Conservation (phyloP, 2,329 filamentous ascomycete genomes). For the Fusarium stilboides region DNA sequence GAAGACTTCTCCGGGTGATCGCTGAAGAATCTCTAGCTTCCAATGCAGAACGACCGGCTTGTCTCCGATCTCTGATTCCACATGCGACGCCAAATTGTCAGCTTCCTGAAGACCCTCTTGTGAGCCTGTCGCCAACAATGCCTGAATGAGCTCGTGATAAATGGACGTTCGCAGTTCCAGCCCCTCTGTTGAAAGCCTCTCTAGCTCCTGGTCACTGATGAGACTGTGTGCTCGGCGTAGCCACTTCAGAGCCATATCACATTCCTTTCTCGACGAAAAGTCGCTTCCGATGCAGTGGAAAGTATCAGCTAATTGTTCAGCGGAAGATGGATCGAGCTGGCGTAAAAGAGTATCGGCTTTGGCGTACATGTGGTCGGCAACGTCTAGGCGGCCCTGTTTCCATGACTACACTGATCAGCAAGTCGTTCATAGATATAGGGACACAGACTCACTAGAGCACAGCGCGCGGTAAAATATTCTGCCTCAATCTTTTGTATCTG, state of each 20-base stretch:
- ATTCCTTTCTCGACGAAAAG: slow-evolving; percentile 67
- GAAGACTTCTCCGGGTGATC: slow-evolving; percentile 62
- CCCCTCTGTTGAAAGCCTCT: slow-evolving; percentile 70
- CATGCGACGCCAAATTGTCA: slow-evolving; percentile 68
- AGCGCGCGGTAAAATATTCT: slow-evolving; percentile 77
- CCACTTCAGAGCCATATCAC: slow-evolving; percentile 77
- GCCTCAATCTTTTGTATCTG: slow-evolving; percentile 60
- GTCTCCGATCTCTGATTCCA: slow-evolving; percentile 75
- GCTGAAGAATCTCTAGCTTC: slow-evolving; percentile 76
- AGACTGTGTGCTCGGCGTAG: slow-evolving; percentile 76
- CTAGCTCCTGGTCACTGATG: slow-evolving; percentile 69
- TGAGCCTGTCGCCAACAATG: slow-evolving; percentile 65
- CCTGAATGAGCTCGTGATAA: slow-evolving; percentile 73
- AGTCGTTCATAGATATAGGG: not conserved
- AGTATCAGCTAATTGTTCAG: slow-evolving; percentile 76
- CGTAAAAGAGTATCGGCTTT: slow-evolving; percentile 65
- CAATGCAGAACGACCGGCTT: slow-evolving; percentile 77
- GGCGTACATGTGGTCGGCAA: slow-evolving; percentile 83
- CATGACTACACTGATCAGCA: slow-evolving; percentile 71
- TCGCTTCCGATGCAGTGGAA: slow-evolving; percentile 81
- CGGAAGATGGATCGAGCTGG: slow-evolving; percentile 62
- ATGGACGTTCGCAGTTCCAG: slow-evolving; percentile 77
- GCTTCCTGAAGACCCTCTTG: slow-evolving; percentile 66
- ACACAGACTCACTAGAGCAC: slow-evolving; percentile 70
- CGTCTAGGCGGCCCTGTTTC: slow-evolving; percentile 79